phyloP scores from a whole-genome alignment of 148 eudicot species.

The Nepenthes mirabilis region DNA sequence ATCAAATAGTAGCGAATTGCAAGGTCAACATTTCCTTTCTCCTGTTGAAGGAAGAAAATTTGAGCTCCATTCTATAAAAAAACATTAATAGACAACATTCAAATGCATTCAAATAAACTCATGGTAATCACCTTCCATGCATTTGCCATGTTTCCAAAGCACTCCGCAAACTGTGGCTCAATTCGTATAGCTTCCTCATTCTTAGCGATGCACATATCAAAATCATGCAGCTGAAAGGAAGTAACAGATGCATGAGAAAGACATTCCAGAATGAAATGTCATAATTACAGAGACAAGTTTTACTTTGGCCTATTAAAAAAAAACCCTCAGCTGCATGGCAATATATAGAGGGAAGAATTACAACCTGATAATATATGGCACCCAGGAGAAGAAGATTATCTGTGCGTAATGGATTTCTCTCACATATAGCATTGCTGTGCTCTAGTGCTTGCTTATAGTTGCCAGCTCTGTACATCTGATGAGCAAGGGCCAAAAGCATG shows the following conservation, averaged over 20 bases:
- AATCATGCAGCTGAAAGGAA: slow-evolving; percentile 68
- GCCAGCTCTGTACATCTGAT: slow-evolving; percentile 79
- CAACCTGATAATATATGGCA: slow-evolving; percentile 87
- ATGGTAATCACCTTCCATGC: slow-evolving; percentile 75
- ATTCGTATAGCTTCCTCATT: slow-evolving; percentile 89
- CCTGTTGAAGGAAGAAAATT: slow-evolving; percentile 24
- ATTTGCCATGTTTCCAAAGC: slow-evolving; percentile 96
- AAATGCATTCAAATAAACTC: neutral
- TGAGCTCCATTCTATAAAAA: neutral
- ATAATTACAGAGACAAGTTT: neutral
- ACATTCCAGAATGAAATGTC: neutral
- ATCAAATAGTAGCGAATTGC: slow-evolving; percentile 77
- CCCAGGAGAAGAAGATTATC: slow-evolving; percentile 92
- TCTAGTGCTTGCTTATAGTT: slow-evolving; percentile 78
- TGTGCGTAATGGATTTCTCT: slow-evolving; percentile 65
- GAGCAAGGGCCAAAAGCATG: slow-evolving; percentile 56
- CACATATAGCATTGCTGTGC: slow-evolving; percentile 74
- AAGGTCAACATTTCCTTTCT: slow-evolving; percentile 85
- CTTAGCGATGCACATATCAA: slow-evolving; percentile 72
- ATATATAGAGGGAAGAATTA: neutral
- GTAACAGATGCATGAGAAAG: neutral
- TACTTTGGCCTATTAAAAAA: neutral
- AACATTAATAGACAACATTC: neutral
- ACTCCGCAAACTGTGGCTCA: slow-evolving; percentile 87
- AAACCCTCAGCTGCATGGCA: neutral